phyloP scores from a whole-genome alignment of 164 flowering plant species.

The Stephania japonica region DNA sequence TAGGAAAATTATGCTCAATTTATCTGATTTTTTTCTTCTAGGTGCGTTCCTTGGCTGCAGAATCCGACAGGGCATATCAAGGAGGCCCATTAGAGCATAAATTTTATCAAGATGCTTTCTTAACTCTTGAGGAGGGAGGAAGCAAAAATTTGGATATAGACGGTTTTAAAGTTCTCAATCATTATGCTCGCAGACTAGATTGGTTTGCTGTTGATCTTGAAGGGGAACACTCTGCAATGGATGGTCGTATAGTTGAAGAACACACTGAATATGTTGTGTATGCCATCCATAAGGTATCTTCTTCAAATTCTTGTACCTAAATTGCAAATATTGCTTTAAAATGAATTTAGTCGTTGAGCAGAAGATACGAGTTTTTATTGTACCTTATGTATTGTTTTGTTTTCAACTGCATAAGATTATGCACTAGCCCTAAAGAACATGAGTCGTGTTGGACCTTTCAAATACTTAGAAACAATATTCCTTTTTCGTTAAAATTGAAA shows the following conservation, averaged over 20 bases:
- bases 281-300: slow-evolving; percentile 86
- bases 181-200: slow-evolving; percentile 58
- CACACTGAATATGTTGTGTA: slow-evolving; percentile 94
- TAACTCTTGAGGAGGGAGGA: slow-evolving; percentile 44
- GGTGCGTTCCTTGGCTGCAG: slow-evolving; percentile 96
- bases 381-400: neutral
- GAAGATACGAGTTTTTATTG: no score
- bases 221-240: slow-evolving; percentile 99
- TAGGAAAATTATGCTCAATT: neutral
- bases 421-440: neutral
- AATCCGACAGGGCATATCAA: slow-evolving; percentile 94
- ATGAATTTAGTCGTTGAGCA: neutral
- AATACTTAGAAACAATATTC: neutral
- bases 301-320: slow-evolving; percentile 9
- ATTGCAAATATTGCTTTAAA: neutral
- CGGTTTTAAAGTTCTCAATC: slow-evolving; percentile 46
- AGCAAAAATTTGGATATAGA: slow-evolving; percentile 26
- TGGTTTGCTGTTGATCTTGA: slow-evolving; percentile 99
- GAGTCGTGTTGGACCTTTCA: neutral
- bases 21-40: slow-evolving; percentile 20
- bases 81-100: slow-evolving; percentile 78
- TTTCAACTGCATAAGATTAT: neutral
- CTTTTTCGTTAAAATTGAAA: no score
- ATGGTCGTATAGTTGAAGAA: slow-evolving; percentile 89
- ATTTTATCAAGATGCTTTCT: slow-evolving; percentile 62